Conservation (phyloP, 2,329 filamentous ascomycete species). For the Fusarium sp. region DNA sequence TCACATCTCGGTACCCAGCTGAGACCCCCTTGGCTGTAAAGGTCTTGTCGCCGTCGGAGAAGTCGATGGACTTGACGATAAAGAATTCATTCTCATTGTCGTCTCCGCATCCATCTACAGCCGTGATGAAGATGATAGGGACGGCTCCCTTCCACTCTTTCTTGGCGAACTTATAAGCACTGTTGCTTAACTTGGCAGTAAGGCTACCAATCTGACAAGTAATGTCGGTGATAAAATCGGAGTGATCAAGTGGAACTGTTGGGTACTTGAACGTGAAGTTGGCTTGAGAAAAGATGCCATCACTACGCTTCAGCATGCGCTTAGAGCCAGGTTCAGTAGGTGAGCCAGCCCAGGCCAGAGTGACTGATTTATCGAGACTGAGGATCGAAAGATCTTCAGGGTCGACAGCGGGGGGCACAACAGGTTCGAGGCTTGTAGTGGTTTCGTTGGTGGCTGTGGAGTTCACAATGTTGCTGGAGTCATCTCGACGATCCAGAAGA, state of each 20-base stretch:
- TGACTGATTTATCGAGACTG: neutral
- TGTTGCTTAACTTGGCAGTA: conserved; percentile 10
- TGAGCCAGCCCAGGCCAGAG: conserved; percentile 20
- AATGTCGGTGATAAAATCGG: conserved; percentile 8
- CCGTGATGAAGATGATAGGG: conserved; percentile 14
- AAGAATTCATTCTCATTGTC: conserved; percentile 16
- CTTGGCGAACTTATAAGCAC: conserved; percentile 15
- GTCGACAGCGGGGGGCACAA: conserved; percentile 15
- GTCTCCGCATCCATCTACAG: conserved; percentile 17
- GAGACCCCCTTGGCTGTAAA: conserved; percentile 6
- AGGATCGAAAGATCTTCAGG: conserved; percentile 4
- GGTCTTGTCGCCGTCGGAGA: conserved; percentile 8
- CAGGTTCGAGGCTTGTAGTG: conserved; percentile 5
- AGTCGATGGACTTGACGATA: conserved; percentile 4
- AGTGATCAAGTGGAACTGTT: conserved; percentile 19
- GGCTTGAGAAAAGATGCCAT: conserved; percentile 4
- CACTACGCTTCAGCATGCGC: conserved; percentile 14
- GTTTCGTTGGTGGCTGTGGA: neutral
- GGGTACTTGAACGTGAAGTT: conserved; percentile 21
- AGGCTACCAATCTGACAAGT: conserved; percentile 1
- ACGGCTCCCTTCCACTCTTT: conserved; percentile 10
- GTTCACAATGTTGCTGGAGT: neutral
- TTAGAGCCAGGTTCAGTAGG: neutral
- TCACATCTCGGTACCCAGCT: neutral
- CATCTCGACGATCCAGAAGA: neutral